These are phyloP conservation scores for Melaleuca alternifolia DNA, from an alignment of 345 rosid genomes.

Conservation along the genomic window DNA sequence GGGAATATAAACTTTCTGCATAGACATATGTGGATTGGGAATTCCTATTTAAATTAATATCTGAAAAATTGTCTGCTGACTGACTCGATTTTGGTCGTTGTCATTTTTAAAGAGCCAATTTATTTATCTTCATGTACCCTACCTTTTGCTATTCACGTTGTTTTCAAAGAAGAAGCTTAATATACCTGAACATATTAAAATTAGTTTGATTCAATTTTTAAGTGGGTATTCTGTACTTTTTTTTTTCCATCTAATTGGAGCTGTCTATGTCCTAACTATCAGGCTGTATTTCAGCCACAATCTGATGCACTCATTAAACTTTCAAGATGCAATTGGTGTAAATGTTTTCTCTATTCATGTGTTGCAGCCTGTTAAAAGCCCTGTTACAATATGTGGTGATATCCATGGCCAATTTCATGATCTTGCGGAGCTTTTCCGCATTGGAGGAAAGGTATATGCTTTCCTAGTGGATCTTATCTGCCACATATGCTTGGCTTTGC, in stretches of 20 bases:
- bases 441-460: slow-evolving; percentile 75
- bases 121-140: not conserved
- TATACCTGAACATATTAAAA: not conserved
- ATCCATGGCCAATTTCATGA: slow-evolving; percentile 96
- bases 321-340: not conserved
- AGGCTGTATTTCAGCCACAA: not conserved
- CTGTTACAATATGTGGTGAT: slow-evolving; percentile 92
- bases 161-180: not conserved
- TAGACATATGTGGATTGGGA: not conserved
- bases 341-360: not conserved
- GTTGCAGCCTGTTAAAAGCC: slow-evolving; percentile 82
- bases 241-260: not conserved
- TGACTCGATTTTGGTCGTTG: not conserved
- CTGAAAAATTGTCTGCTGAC: not conserved
- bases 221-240: not conserved
- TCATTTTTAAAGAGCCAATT: not conserved
- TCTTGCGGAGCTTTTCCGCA: slow-evolving; percentile 93
- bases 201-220: not conserved
- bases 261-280: not conserved
- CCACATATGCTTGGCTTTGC: not conserved
- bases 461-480: not conserved
- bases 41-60: not conserved
- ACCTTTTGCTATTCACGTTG: not conserved
- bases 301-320: not conserved
- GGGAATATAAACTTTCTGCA: not conserved